Evolutionary conservation across 1,139 yeast species (phyloP).

Genomic region (Candida glucosophila): DNA sequence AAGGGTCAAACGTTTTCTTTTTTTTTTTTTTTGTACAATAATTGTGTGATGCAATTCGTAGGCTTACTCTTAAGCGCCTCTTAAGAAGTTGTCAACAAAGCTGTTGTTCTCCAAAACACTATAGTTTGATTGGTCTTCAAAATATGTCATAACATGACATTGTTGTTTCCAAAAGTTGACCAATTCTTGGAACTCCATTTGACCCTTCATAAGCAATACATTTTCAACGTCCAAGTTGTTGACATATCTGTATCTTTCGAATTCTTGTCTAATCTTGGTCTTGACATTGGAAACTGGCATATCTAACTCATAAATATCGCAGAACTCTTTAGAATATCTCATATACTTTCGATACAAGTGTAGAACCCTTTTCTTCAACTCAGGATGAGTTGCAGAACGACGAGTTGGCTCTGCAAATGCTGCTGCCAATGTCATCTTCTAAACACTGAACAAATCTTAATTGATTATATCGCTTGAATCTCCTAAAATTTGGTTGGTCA

Average conservation of each 20-base stretch:
- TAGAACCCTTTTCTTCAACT: conserved; percentile 57
- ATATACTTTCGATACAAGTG: conserved; percentile 66
- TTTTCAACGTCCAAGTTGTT: conserved; percentile 58
- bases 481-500: conserved; percentile 20
- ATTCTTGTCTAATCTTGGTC: conserved; percentile 83
- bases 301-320: conserved; percentile 69
- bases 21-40: too few species aligned
- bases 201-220: conserved; percentile 71
- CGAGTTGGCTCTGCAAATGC: conserved; percentile 81
- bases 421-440: conserved; percentile 56
- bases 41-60: too few species aligned
- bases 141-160: conserved; percentile 77
- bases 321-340: conserved; percentile 55
- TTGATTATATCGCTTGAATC: not conserved
- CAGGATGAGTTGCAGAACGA: conserved; percentile 53
- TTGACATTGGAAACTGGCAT: conserved; percentile 76
- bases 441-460: not conserved
- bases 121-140: conserved; percentile 55
- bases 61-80: conserved; percentile 36
- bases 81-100: conserved; percentile 67
- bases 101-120: conserved; percentile 40
- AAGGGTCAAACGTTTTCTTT: too few species aligned
- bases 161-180: conserved; percentile 89
- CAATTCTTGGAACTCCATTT: conserved; percentile 86
- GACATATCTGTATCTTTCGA: conserved; percentile 74